A percentile compares a stretch with the other conserved stretches of the same genome.
phyloP scores from a whole-genome alignment of 441 rosid species.

The Erodium moschatum region DNA sequence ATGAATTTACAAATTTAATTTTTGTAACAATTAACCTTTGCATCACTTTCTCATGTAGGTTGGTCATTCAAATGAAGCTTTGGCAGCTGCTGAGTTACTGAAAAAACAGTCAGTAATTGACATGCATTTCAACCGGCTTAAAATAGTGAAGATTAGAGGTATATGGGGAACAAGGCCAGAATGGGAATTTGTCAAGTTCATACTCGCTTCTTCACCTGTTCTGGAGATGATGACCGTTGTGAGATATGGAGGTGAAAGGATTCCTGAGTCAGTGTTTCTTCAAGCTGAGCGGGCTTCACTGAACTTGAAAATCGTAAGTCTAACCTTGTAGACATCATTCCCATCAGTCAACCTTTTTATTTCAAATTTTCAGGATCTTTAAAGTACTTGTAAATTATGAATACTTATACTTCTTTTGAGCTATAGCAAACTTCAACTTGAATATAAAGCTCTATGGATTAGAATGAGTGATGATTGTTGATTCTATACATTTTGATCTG shows the following conservation, averaged over 20 bases:
- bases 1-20: background rate
- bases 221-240: conserved; percentile 23
- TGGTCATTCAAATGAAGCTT: conserved; percentile 6
- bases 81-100: conserved; percentile 16
- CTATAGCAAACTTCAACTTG: background rate
- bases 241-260: conserved; percentile 17
- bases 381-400: background rate
- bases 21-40: background rate
- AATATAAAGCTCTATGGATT: background rate
- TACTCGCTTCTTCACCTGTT: conserved; percentile 23
- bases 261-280: conserved; percentile 22
- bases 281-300: conserved; percentile 25
- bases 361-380: background rate
- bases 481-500: too few species aligned
- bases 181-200: conserved; percentile 24
- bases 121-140: conserved; percentile 21
- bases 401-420: background rate
- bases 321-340: conserved; percentile 13
- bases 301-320: conserved; percentile 19
- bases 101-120: conserved; percentile 5
- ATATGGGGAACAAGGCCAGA: conserved; percentile 14
- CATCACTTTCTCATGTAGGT: conserved; percentile 11
- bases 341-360: background rate
- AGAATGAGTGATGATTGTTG: background rate
- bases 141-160: conserved; percentile 27